phyloP scores from a whole-genome alignment of 2,329 filamentous ascomycete species.

The Aspergillus fumigatus region DNA sequence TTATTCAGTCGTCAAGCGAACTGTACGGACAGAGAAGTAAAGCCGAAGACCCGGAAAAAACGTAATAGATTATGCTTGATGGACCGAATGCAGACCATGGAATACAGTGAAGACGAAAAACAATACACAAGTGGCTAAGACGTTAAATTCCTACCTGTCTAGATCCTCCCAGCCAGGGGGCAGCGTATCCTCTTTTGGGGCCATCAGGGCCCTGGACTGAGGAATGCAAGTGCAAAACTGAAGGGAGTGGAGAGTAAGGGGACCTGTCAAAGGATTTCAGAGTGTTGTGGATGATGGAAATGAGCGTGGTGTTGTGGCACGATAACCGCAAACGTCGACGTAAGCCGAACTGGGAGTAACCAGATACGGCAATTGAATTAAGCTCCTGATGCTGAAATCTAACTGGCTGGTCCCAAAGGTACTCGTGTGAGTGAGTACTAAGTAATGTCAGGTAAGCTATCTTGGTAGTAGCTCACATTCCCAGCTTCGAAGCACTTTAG shows the following conservation, averaged over 20 bases:
- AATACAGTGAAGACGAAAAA: slow-evolving; percentile 16
- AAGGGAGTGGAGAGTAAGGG: neutral
- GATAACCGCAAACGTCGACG: slow-evolving; percentile 11
- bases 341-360: slow-evolving; percentile 12
- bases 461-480: neutral
- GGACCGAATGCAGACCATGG: neutral
- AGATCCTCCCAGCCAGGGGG: slow-evolving; percentile 39
- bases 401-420: neutral
- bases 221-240: slow-evolving; percentile 25
- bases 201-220: slow-evolving; percentile 33
- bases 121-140: slow-evolving; percentile 15
- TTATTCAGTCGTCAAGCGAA: slow-evolving; percentile 11
- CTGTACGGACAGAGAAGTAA: neutral
- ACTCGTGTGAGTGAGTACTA: neutral
- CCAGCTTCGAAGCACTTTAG: neutral
- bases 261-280: neutral
- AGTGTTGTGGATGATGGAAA: slow-evolving; percentile 6
- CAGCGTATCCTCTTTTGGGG: slow-evolving; percentile 38
- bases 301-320: neutral
- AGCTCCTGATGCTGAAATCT: slow-evolving; percentile 9
- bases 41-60: neutral
- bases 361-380: slow-evolving; percentile 15
- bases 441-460: neutral
- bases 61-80: neutral
- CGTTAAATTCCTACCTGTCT: slow-evolving; percentile 31